phyloP scores from a whole-genome alignment of 1,284 basidiomycete genomes.

The Sanghuangporus weigelae region DNA sequence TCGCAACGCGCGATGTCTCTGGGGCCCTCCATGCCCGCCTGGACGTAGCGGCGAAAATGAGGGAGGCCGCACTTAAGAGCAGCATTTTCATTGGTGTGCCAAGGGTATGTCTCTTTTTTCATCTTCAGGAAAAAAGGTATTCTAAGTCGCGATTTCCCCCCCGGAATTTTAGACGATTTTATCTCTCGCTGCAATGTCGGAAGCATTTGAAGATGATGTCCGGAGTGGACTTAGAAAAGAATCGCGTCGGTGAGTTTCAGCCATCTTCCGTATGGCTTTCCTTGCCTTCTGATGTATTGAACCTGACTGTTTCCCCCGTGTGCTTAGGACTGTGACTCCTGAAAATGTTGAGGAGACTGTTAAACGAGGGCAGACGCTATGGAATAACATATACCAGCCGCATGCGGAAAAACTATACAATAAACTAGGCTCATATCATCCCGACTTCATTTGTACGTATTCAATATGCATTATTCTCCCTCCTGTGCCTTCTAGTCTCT shows the following conservation, averaged over 20 bases:
- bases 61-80: conserved; percentile 92
- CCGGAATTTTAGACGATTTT: conserved; percentile 63
- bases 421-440: conserved; percentile 83
- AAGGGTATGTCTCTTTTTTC: conserved; percentile 46
- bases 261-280: not conserved
- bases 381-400: conserved; percentile 91
- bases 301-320: not conserved
- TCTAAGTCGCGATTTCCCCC: conserved; percentile 13
- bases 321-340: conserved; percentile 50
- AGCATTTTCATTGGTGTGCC: conserved; percentile 91
- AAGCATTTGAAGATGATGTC: conserved; percentile 76
- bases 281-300: not conserved
- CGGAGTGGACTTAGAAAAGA: conserved; percentile 60
- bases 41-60: conserved; percentile 78
- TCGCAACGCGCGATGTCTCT: conserved; percentile 45
- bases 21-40: conserved; percentile 47
- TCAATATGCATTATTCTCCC: conserved; percentile 10
- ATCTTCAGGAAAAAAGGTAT: not conserved
- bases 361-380: conserved; percentile 66
- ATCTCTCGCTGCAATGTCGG: conserved; percentile 69
- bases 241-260: conserved; percentile 54
- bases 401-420: conserved; percentile 84
- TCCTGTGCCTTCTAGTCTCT: conserved; percentile 25
- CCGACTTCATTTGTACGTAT: conserved; percentile 77
- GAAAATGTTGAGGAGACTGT: conserved; percentile 64